Percentiles rank a stretch among this genome's conserved stretches.
Conservation (phyloP, 208 protist species). For the Wallacemonas sp. region DNA sequence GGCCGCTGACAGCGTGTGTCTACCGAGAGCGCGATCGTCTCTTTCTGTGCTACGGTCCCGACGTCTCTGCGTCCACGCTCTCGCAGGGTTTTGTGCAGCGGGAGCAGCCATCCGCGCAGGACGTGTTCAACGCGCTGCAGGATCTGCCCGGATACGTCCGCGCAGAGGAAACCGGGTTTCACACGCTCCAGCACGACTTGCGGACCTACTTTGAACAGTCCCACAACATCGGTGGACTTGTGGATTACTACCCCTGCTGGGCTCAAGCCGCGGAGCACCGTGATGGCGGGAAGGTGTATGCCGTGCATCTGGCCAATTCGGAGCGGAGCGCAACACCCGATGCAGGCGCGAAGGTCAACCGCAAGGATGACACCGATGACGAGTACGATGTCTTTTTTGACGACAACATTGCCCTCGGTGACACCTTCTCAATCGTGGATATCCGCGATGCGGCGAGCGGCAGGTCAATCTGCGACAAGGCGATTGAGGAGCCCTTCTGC, state of each 20-base stretch:
- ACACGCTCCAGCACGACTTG: conserved; percentile 43
- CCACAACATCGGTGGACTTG: conserved; percentile 70
- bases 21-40: conserved; percentile 60
- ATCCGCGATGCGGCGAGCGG: conserved; percentile 54
- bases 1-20: conserved; percentile 64
- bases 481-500: conserved; percentile 65
- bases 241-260: conserved; percentile 91
- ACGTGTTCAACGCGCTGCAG: conserved; percentile 31
- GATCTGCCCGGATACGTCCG: conserved; percentile 45
- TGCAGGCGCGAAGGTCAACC: not conserved
- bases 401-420: conserved; percentile 87
- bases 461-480: conserved; percentile 42
- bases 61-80: conserved; percentile 48
- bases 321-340: not conserved
- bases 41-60: conserved; percentile 73
- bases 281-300: conserved; percentile 82
- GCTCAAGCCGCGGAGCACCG: conserved; percentile 76
- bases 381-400: conserved; percentile 88
- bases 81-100: conserved; percentile 23
- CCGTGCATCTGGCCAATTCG: conserved; percentile 26
- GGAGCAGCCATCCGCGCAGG: conserved; percentile 19
- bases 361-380: conserved; percentile 15
- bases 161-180: conserved; percentile 52
- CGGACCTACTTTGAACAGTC: conserved; percentile 55
- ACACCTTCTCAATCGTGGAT: conserved; percentile 88